Base-by-base conservation (phyloP, 2,329 filamentous ascomycete species). In the Fusarium luffae region DNA sequence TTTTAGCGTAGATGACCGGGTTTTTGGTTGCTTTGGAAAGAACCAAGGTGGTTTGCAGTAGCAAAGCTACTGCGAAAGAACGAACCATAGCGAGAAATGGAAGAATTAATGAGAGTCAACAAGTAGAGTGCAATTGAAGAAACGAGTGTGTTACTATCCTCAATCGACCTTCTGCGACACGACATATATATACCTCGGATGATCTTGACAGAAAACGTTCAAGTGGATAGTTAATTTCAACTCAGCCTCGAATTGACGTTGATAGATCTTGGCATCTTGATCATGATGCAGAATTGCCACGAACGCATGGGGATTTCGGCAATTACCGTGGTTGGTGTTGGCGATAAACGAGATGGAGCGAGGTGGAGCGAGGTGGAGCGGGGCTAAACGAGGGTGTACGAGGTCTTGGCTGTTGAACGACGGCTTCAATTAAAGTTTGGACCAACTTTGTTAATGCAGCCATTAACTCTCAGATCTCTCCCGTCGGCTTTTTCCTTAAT, bases 391-490 rank as follows among this genome's bases (percentile, higher is more conserved):
- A 54, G 8, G 11, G 1, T 46, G 16, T 44, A 34, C 51, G 51
- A 54, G 21, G 1, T 3, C 14, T 18, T 43, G 4, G 19, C 8
- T 2, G 7, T 41, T 14, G 28, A 37, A 23, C 11, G n/a, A 37
- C 42, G 3, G 0, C 14, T 44, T 16, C 14, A 1, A 16, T 25
- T 44, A 10, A 6, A 21, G 8, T 10, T 25, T 7, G 18, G 34
- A 37, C 34, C 12, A 37, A 0, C 0, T 3, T 37, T 0, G 4
- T 37, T 1, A 12, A 37, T 37, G 34, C 34, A 4, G 12, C 34
- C 18, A 4, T 6, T 10, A n/a, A 1, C 6, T n/a, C 9, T 37
- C 5, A 37, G 9, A 37, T 37, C 18, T 37, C 5, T 7, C 4
- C 18, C 34, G 18, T 37, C 18, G 34, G 34, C 10, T 37, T n/a